A percentile compares a stretch with the other conserved stretches of the same genome.
phyloP scores from a whole-genome alignment of 805 yeast genomes.

The Candida oleophila region DNA sequence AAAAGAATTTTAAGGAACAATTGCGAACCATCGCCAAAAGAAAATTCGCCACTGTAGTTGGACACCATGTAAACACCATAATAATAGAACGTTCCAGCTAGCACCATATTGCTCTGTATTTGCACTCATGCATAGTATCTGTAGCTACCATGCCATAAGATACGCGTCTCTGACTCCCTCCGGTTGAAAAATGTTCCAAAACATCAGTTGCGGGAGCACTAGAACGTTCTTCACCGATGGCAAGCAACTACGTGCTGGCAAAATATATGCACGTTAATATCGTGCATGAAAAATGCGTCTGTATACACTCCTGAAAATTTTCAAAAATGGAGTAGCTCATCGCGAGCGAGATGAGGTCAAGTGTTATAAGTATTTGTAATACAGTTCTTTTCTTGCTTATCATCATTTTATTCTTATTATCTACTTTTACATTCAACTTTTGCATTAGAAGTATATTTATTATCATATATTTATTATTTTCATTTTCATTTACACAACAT shows the following conservation, averaged over 20 bases:
- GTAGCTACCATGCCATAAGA: not conserved
- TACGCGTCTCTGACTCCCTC: not conserved
- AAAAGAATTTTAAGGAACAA: not conserved
- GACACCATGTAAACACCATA: not conserved
- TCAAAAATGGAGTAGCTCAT: not conserved
- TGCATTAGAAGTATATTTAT: not conserved
- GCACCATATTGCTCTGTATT: not conserved
- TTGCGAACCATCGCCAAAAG: not conserved
- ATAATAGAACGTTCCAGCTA: not conserved
- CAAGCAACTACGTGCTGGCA: not conserved
- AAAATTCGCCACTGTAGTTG: not conserved
- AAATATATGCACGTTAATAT: not conserved
- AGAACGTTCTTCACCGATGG: not conserved
- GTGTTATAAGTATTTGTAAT: constrained; percentile 2
- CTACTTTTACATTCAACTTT: not conserved
- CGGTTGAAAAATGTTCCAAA: not conserved
- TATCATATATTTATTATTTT: not conserved
- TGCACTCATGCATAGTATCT: not conserved
- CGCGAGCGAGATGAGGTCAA: constrained; percentile 2
- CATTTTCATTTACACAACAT: not conserved
- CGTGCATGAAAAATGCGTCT: constrained; percentile 1
- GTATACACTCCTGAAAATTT: constrained; percentile 3
- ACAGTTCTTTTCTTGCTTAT: not conserved
- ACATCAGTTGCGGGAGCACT: not conserved
- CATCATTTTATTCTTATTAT: not conserved